A percentile compares a stretch with the other conserved stretches of the same genome.
phyloP scores from a whole-genome alignment of 164 flowering plant species.

The Annona squamosa region DNA sequence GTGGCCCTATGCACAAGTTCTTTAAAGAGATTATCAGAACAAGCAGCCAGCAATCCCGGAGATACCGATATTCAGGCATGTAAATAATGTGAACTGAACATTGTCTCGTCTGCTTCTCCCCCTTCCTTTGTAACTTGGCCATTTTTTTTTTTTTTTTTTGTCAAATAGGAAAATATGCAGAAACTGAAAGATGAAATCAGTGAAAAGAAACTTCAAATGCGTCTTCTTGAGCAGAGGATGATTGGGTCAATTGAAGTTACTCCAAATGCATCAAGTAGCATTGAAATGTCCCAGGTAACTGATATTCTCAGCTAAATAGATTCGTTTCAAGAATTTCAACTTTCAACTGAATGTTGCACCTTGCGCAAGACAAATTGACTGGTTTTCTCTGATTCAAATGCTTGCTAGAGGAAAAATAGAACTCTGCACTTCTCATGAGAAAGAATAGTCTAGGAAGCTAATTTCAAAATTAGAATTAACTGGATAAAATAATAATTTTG shows the following conservation, averaged over 20 bases:
- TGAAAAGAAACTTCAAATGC: constrained; percentile 71
- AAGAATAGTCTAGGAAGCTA: not conserved
- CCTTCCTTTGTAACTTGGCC: not conserved
- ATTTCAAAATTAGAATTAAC: no score
- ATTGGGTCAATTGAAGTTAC: constrained; percentile 47
- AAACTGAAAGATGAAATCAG: constrained; percentile 62
- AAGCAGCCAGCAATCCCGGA: constrained; percentile 54
- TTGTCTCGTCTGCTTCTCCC: not conserved
- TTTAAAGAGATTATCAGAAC: constrained; percentile 66
- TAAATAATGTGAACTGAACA: not conserved
- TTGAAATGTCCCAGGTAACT: constrained; percentile 61
- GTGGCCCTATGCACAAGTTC: constrained; percentile 74
- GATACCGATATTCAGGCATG: constrained; percentile 45
- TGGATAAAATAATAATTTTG: no score
- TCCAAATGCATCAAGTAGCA: constrained; percentile 28
- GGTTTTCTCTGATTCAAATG: no score
- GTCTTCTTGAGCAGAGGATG: constrained; percentile 66
- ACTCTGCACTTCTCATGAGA: not conserved
- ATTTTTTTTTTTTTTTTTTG: constrained; percentile 12
- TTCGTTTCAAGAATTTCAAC: not conserved
- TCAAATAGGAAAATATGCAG: constrained; percentile 44
- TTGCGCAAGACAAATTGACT: no score
- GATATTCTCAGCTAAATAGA: not conserved
- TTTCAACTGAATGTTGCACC: not conserved
- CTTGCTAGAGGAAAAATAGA: not conserved